Evolutionary conservation across 169 alveolate genomes (phyloP).

Genomic region (Cytauxzoon felis): DNA sequence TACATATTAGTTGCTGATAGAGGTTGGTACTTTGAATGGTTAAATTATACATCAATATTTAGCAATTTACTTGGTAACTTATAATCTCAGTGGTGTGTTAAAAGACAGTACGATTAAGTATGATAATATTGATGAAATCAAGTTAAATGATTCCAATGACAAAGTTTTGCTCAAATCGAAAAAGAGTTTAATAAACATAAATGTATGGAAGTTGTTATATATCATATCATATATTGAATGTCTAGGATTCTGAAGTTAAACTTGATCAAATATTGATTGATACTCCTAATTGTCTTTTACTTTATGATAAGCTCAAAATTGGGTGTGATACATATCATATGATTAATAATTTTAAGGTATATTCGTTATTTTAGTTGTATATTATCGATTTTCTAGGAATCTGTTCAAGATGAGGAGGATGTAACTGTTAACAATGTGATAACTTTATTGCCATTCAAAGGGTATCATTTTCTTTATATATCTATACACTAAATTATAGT

Average conservation of each 20-base stretch:
- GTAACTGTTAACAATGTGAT: background rate
- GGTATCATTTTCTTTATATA: background rate
- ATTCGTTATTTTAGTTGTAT: background rate
- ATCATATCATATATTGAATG: too few species aligned
- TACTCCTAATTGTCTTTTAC: slow-evolving; percentile 33
- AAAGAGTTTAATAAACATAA: background rate
- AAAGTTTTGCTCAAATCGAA: background rate
- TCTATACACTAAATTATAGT: background rate
- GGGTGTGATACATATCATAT: slow-evolving; percentile 22
- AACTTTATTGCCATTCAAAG: slow-evolving; percentile 46
- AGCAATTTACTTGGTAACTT: slow-evolving; percentile 52
- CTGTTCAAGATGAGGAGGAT: slow-evolving; percentile 3
- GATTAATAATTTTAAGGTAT: slow-evolving; percentile 9
- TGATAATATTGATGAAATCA: slow-evolving; percentile 1
- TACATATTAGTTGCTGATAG: slow-evolving; percentile 50
- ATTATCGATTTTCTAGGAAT: slow-evolving; percentile 2
- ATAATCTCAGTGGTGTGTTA: slow-evolving; percentile 31
- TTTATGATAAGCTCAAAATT: slow-evolving; percentile 28
- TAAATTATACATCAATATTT: background rate
- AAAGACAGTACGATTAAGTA: slow-evolving; percentile 42
- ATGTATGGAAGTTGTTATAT: too few species aligned
- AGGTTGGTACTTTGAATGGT: slow-evolving; percentile 19
- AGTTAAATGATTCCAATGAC: background rate
- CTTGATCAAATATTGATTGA: slow-evolving; percentile 11
- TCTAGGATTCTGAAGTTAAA: background rate